A percentile compares a stretch with the other conserved stretches of the same genome.
These are phyloP conservation scores for Rubia balearica DNA, from an alignment of 305 asterid species.

Conservation along the genomic window DNA sequence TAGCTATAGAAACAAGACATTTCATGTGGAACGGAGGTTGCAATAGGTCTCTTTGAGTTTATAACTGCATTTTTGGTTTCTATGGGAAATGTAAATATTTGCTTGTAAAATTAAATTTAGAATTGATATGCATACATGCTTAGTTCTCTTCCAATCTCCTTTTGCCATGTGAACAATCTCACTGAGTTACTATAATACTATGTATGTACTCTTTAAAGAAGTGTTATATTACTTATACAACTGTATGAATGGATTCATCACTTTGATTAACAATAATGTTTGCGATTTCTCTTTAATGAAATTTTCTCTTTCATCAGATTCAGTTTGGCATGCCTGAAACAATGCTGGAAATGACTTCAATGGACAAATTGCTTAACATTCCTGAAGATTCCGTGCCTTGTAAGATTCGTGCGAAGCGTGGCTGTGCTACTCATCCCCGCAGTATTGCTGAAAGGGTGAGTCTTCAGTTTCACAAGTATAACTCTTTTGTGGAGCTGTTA, in stretches of 20 bases:
- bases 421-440: slow-evolving; percentile 95
- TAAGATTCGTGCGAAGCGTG: slow-evolving; percentile 94
- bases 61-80: not conserved
- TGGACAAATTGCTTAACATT: slow-evolving; percentile 68
- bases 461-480: not conserved
- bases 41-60: not conserved
- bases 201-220: not conserved
- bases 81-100: not conserved
- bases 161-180: not conserved
- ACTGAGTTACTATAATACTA: not conserved
- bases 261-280: not conserved
- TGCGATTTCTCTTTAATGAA: not conserved
- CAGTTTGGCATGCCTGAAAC: slow-evolving; percentile 65
- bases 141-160: not conserved
- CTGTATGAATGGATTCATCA: not conserved
- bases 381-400: slow-evolving; percentile 89
- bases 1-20: not conserved
- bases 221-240: not conserved
- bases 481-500: not conserved
- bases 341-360: slow-evolving; percentile 49
- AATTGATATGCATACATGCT: not conserved
- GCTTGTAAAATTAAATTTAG: not conserved
- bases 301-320: slow-evolving; percentile 33
- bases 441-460: slow-evolving; percentile 93
- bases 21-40: too few relatives aligned